A percentile compares a stretch with the other conserved stretches of the same genome.
Conservation (phyloP, 345 rosid genomes). For the Aquilaria yunnanensis region DNA sequence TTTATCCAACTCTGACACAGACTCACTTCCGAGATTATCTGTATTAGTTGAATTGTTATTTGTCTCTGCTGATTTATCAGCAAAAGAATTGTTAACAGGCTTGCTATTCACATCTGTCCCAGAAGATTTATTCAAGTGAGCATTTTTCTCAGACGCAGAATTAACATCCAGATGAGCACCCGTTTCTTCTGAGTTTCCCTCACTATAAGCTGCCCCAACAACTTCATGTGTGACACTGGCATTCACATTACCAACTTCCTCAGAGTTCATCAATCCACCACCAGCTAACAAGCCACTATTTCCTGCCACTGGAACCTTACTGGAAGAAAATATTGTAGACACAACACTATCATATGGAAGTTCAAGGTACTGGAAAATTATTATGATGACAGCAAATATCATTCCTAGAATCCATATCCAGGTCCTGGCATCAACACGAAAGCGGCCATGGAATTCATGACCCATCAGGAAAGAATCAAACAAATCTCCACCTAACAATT, state of each 20-base stretch:
- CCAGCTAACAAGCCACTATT: slow-evolving; percentile 13
- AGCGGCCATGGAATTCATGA: slow-evolving; percentile 30
- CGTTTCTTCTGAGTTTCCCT: slow-evolving; percentile 14
- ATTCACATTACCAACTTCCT: slow-evolving; percentile 16
- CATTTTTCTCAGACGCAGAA: slow-evolving; percentile 10
- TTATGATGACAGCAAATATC: slow-evolving; percentile 27
- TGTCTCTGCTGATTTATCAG: slow-evolving; percentile 9
- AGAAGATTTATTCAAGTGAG: slow-evolving; percentile 16
- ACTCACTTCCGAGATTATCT: no score
- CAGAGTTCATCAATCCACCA: slow-evolving; percentile 15
- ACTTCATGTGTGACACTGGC: slow-evolving; percentile 17
- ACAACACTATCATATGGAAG: slow-evolving; percentile 44
- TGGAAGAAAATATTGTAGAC: slow-evolving; percentile 35
- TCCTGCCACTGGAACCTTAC: slow-evolving; percentile 27
- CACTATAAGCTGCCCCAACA: slow-evolving; percentile 18
- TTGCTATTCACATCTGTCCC: slow-evolving; percentile 11
- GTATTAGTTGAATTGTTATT: slow-evolving; percentile 1
- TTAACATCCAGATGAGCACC: slow-evolving; percentile 21
- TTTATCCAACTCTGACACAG: no score
- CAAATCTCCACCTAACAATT: neutral
- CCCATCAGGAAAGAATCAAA: slow-evolving; percentile 34
- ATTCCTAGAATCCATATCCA: slow-evolving; percentile 38
- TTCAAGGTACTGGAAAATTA: slow-evolving; percentile 49
- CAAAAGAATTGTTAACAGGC: slow-evolving; percentile 13
- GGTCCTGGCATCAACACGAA: slow-evolving; percentile 43